Evolutionary conservation across 1,139 yeast species (phyloP).

Genomic region (Candida anutae): DNA sequence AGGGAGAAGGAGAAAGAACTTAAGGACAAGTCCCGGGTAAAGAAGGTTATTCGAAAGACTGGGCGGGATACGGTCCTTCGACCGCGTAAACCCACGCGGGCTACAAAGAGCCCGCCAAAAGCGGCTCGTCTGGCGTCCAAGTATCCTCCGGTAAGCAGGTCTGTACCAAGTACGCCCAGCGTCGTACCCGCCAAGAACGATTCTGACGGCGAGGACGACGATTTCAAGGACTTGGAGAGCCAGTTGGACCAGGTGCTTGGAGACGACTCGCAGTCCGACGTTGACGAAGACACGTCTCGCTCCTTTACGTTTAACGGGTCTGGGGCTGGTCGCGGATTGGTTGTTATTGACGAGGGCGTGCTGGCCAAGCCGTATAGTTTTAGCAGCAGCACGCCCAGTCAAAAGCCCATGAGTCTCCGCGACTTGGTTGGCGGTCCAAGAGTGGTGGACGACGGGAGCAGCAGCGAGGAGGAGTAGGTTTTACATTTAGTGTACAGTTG

Average conservation of each 20-base stretch:
- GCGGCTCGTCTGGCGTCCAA: slow-evolving; percentile 1
- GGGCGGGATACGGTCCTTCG: too few relatives aligned
- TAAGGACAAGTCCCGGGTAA: not conserved
- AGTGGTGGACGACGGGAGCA: slow-evolving; percentile 19
- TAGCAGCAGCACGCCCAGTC: slow-evolving; percentile 4
- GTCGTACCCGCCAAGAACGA: not conserved
- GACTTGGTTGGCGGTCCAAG: slow-evolving; percentile 26
- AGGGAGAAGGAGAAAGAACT: not conserved
- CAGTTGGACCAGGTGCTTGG: slow-evolving; percentile 37
- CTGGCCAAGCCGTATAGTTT: slow-evolving; percentile 4
- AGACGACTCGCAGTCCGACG: slow-evolving; percentile 10
- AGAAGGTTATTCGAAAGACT: too few relatives aligned
- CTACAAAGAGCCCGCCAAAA: slow-evolving; percentile 1
- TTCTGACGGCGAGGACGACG: slow-evolving; percentile 20
- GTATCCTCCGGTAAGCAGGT: slow-evolving; percentile 4
- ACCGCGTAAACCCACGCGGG: slow-evolving; percentile 1
- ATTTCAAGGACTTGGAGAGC: slow-evolving; percentile 38
- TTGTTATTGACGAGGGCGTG: slow-evolving; percentile 16
- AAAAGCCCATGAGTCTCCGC: slow-evolving; percentile 33
- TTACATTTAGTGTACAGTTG: not conserved
- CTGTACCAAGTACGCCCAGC: slow-evolving; percentile 6
- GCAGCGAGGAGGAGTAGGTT: slow-evolving; percentile 37
- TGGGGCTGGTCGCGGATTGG: too few relatives aligned
- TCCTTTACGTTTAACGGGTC: too few relatives aligned
- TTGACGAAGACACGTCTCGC: too few relatives aligned